phyloP scores from a whole-genome alignment of 805 yeast genomes.

The Huiozyma sinensis region DNA sequence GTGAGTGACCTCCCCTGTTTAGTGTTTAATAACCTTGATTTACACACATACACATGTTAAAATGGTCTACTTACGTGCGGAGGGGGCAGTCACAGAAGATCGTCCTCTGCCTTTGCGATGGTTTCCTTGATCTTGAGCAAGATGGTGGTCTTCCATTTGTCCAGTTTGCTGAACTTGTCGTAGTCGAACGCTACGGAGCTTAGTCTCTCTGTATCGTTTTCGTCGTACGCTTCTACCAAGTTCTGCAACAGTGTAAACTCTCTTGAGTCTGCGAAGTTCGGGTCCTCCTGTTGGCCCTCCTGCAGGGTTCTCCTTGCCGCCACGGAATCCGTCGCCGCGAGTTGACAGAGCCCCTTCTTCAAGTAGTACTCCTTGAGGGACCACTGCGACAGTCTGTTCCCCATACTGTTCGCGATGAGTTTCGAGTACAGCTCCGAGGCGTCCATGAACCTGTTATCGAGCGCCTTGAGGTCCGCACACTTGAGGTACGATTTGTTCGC shows the following conservation, averaged over 20 bases:
- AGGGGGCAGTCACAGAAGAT: slow-evolving; percentile 25
- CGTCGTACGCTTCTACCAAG: slow-evolving; percentile 61
- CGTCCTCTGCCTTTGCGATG: slow-evolving; percentile 65
- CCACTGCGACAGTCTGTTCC: slow-evolving; percentile 76
- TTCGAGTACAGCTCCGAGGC: slow-evolving; percentile 72
- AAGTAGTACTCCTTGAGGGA: slow-evolving; percentile 84
- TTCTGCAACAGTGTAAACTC: slow-evolving; percentile 62
- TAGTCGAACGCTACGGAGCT: slow-evolving; percentile 67
- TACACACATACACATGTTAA: too few species aligned
- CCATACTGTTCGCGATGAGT: slow-evolving; percentile 65
- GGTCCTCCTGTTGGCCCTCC: slow-evolving; percentile 59
- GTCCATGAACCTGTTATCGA: slow-evolving; percentile 57
- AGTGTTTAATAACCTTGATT: too few species aligned
- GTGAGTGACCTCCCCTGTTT: too few species aligned
- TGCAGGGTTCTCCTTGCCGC: slow-evolving; percentile 70
- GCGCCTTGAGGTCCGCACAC: slow-evolving; percentile 80
- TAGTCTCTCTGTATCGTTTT: slow-evolving; percentile 69
- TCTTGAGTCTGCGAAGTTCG: slow-evolving; percentile 58
- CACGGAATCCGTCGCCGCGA: slow-evolving; percentile 77
- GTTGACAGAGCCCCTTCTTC: slow-evolving; percentile 69
- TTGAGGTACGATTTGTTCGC: slow-evolving; percentile 81
- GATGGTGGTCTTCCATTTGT: slow-evolving; percentile 80
- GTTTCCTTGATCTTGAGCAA: slow-evolving; percentile 70
- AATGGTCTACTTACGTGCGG: too few species aligned
- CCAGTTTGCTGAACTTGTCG: slow-evolving; percentile 82